Conservation (phyloP, 768 basidiomycete genomes). For the Amanita thiersii region DNA sequence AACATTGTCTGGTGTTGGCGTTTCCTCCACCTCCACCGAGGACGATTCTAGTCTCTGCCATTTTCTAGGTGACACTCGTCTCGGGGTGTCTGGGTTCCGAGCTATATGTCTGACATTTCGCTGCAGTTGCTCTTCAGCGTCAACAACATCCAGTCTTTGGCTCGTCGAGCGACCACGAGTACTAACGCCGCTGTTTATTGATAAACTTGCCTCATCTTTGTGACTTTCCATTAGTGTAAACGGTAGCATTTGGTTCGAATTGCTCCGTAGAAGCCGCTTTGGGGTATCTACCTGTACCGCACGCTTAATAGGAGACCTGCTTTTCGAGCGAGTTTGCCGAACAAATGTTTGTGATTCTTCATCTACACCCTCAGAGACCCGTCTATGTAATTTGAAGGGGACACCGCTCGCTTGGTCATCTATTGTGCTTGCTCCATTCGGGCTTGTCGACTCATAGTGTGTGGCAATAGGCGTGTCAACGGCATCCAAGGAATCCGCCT, state of each 20-base stretch:
- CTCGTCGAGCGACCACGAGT: neutral
- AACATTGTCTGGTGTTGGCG: neutral
- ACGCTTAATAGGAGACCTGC: slow-evolving; percentile 5
- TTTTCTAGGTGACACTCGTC: slow-evolving; percentile 27
- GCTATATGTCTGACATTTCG: neutral
- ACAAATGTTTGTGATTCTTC: neutral
- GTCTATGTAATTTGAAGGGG: neutral
- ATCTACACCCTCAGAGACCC: neutral
- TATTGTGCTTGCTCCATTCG: neutral
- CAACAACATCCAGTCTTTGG: neutral
- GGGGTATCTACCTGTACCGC: slow-evolving; percentile 4
- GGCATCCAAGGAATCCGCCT: slow-evolving; percentile 11
- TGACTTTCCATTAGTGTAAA: neutral
- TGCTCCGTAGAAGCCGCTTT: slow-evolving; percentile 10
- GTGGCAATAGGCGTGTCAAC: neutral
- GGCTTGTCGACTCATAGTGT: neutral
- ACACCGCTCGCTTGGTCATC: neutral
- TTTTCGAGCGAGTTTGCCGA: slow-evolving; percentile 5
- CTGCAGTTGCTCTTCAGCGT: neutral
- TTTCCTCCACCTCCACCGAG: slow-evolving; percentile 22
- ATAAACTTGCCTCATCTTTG: neutral
- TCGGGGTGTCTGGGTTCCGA: neutral
- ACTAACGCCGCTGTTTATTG: neutral
- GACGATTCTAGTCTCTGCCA: slow-evolving; percentile 32
- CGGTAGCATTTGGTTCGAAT: slow-evolving; percentile 8